Evolutionary conservation across 176 grass and related monocot genomes (phyloP).

Genomic region (Stipa capillata): DNA sequence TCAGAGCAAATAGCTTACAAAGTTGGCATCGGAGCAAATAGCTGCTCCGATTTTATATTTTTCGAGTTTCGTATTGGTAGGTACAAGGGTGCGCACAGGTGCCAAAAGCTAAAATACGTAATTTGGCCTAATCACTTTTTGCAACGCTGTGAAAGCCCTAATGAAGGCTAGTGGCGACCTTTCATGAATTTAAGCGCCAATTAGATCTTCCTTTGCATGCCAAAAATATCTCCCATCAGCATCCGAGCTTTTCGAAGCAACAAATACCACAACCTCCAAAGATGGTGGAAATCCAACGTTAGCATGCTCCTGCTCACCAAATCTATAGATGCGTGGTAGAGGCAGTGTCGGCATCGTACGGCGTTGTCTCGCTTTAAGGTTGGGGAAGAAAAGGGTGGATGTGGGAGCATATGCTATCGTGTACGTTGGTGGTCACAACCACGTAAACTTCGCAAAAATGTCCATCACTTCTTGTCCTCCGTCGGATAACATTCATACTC

Average conservation of each 20-base stretch:
- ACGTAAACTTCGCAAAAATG: too few relatives aligned
- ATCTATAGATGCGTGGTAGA: background rate
- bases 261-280: background rate
- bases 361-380: background rate
- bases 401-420: background rate
- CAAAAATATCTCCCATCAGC: background rate
- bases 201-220: background rate
- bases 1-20: too few relatives aligned
- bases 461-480: background rate
- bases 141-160: background rate
- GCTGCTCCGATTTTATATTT: too few relatives aligned
- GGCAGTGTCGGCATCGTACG: background rate
- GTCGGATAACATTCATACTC: too few relatives aligned
- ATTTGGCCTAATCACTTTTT: too few relatives aligned
- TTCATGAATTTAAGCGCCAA: background rate
- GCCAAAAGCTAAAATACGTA: too few relatives aligned
- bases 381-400: background rate
- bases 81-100: too few relatives aligned
- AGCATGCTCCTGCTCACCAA: background rate
- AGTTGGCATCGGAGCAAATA: too few relatives aligned
- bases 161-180: too few relatives aligned
- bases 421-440: too few relatives aligned
- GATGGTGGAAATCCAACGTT: background rate
- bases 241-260: background rate
- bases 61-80: too few relatives aligned